These are phyloP conservation scores for Quercus dentata DNA, from an alignment of 306 rosid genomes.

Conservation along the genomic window DNA sequence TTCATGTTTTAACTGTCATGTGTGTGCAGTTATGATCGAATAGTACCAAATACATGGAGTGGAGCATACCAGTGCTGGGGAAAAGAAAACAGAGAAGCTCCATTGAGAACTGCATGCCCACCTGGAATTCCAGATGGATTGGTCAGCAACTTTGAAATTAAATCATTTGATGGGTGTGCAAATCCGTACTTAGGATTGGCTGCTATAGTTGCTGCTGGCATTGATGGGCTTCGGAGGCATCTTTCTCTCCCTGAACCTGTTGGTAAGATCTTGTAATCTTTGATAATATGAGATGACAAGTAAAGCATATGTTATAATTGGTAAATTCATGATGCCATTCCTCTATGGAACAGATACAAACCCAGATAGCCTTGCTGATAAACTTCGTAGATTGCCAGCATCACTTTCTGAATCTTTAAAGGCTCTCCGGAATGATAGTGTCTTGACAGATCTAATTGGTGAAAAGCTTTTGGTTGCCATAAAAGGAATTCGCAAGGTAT, in stretches of 20 bases:
- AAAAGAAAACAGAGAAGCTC: slow-evolving; percentile 85
- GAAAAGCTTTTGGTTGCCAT: slow-evolving; percentile 64
- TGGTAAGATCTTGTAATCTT: slow-evolving; percentile 46
- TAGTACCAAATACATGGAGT: slow-evolving; percentile 85
- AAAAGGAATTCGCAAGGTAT: slow-evolving; percentile 79
- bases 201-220: slow-evolving; percentile 82
- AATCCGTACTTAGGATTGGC: slow-evolving; percentile 88
- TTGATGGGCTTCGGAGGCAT: slow-evolving; percentile 86
- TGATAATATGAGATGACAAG: not conserved
- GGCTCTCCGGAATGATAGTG: slow-evolving; percentile 60
- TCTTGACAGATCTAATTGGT: slow-evolving; percentile 51
- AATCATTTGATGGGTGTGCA: slow-evolving; percentile 88
- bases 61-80: slow-evolving; percentile 97
- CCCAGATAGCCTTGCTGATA: slow-evolving; percentile 39
- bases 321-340: not conserved
- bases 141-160: slow-evolving; percentile 84
- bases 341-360: slow-evolving; percentile 53
- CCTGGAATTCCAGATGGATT: slow-evolving; percentile 69
- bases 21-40: slow-evolving; percentile 70
- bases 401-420: slow-evolving; percentile 79
- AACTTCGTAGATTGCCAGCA: slow-evolving; percentile 60
- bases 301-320: not conserved
- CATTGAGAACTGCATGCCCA: slow-evolving; percentile 82
- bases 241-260: slow-evolving; percentile 77
- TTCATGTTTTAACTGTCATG: not conserved